Evolutionary conservation across 2,329 filamentous ascomycete species (phyloP), one percentile per base, ranked within the genome.

Genomic region (Aspergillus quadrilineatus): DNA sequence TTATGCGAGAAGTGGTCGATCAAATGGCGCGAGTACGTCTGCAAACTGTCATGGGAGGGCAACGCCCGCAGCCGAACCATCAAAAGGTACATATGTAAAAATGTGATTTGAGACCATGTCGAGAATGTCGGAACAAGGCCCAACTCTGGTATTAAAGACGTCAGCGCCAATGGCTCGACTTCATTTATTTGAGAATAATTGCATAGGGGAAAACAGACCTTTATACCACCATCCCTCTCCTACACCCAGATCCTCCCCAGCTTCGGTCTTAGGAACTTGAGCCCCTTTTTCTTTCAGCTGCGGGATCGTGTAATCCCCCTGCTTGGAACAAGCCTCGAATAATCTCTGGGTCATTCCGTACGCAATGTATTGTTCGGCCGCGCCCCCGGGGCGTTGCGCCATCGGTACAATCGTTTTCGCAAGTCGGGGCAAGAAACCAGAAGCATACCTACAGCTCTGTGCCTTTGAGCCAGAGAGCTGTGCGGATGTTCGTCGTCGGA

Each of bases 71-170:
- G 79, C 55, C 92, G 89, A 46, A 90, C 89, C 54, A 90, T 89
- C 58, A 97, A 76, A 57, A 97, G 83, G 80, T 96, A 97, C 83
- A 99, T 89, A 79, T 99, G 93, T 57, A 99, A 83, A 82, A 96
- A 96, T 36, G 92, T 94, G 44, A 97, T 88, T 75, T 97, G 92
- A 17, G 92, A 90, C 94, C 94, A 99, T 55, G 90, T 93, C 70
- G 88, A 92, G 75, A 99, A 99, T 0, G 92, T 97, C 0, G 92
- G 90, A 32, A 84, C 81, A 15, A 99, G 84, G 28, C 84, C 84
- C 61, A 96, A 85, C 50, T 87, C 90, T 96, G 67, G 12, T n/a
- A 28, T 41, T 29, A 29, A 34, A 37, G 39, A 47, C 50, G n/a
- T 26, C 15, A 14, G 36, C 26, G 17, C 17, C 10, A 12, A 17